Percentiles rank a stretch among this genome's conserved stretches.
These are phyloP conservation scores for Aspergillus puulaauensis DNA, from an alignment of 2,329 filamentous ascomycete genomes.

Conservation along the genomic window DNA sequence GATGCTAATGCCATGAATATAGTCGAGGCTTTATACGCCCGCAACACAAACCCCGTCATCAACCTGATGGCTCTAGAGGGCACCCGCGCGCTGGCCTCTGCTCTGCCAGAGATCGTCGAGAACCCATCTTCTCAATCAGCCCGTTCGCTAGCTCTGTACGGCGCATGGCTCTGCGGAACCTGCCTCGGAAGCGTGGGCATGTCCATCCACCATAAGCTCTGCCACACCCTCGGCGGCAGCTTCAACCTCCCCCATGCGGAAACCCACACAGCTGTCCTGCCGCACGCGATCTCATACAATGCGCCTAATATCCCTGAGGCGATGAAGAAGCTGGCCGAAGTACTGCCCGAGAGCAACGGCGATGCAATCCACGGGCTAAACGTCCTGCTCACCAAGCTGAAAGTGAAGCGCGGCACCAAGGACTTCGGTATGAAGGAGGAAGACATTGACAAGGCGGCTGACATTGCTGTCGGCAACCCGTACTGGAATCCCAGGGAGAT, in stretches of 20 bases:
- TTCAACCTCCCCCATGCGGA: constrained; percentile 66
- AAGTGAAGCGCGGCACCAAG: constrained; percentile 54
- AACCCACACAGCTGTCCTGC: constrained; percentile 63
- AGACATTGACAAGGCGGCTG: constrained; percentile 60
- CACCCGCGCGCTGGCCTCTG: constrained; percentile 51
- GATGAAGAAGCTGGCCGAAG: constrained; percentile 54
- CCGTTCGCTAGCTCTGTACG: constrained; percentile 57
- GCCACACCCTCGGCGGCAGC: constrained; percentile 63
- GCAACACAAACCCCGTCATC: constrained; percentile 61
- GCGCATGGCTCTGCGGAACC: constrained; percentile 64
- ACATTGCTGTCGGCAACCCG: constrained; percentile 58
- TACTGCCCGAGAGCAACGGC: constrained; percentile 56
- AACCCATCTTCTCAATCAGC: constrained; percentile 48
- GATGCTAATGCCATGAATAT: not conserved
- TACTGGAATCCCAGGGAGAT: constrained; percentile 61
- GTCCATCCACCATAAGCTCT: constrained; percentile 68
- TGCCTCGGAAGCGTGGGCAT: constrained; percentile 62
- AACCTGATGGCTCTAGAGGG: constrained; percentile 60
- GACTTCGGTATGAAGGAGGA: constrained; percentile 60
- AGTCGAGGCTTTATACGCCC: constrained; percentile 64
- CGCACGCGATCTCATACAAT: constrained; percentile 64
- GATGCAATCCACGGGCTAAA: constrained; percentile 61
- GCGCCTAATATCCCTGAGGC: constrained; percentile 54
- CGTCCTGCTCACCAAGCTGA: constrained; percentile 52
- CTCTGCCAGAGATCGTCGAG: constrained; percentile 54